Conservation (phyloP, 345 rosid species). For the Ceriops zippeliana region DNA sequence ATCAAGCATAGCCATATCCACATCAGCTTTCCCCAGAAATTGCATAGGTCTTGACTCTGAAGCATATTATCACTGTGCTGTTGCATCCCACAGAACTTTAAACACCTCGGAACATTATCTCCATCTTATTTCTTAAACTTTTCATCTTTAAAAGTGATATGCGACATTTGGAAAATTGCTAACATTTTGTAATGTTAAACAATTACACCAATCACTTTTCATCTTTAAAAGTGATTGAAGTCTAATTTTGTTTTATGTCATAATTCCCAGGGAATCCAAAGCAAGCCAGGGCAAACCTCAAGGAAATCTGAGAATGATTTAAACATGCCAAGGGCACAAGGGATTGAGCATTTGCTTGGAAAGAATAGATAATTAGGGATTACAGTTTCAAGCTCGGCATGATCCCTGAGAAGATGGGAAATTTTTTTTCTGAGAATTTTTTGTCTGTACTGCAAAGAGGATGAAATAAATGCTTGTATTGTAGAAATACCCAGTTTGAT, state of each 20-base stretch:
- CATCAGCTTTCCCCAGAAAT: background rate
- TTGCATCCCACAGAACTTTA: no score
- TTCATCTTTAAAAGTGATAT: background rate
- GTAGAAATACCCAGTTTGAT: background rate
- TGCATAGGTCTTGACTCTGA: background rate
- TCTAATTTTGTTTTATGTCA: slow-evolving; percentile 1
- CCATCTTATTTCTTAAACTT: background rate
- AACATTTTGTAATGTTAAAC: no score
- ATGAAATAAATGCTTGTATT: slow-evolving; percentile 2
- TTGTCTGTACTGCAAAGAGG: background rate
- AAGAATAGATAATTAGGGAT: slow-evolving; percentile 18
- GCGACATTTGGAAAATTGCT: no score
- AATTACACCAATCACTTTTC: no score
- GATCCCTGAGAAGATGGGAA: background rate
- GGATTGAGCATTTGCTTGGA: slow-evolving; percentile 22
- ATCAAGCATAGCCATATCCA: background rate
- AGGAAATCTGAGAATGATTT: slow-evolving; percentile 47
- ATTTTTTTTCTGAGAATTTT: background rate
- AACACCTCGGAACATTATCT: no score
- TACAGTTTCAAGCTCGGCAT: background rate
- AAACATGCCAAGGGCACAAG: slow-evolving; percentile 28
- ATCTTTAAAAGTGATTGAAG: background rate
- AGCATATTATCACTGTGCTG: no score
- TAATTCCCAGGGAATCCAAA: slow-evolving; percentile 42
- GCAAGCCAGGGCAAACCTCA: slow-evolving; percentile 38